Evolutionary conservation across 2,329 filamentous ascomycete genomes (phyloP).

Genomic region (Claviceps sorghi): DNA sequence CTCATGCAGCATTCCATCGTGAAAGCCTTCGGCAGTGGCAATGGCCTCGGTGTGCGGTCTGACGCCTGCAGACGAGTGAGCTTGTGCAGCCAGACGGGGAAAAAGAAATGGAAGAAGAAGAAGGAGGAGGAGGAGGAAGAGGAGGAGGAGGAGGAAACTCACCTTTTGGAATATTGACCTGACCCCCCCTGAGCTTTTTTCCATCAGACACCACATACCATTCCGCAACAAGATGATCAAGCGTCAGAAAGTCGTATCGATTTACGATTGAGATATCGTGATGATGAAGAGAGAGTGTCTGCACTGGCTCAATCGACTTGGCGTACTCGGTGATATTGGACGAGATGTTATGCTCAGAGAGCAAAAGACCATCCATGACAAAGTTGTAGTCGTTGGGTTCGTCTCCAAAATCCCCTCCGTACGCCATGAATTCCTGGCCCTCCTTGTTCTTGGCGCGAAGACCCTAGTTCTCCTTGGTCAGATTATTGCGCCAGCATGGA

Average conservation of each 20-base stretch:
- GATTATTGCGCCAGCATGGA: neutral
- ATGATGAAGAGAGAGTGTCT: slow-evolving; percentile 29
- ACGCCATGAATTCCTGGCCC: slow-evolving; percentile 36
- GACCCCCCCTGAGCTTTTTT: slow-evolving; percentile 16
- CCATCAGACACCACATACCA: slow-evolving; percentile 29
- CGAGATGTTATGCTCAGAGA: slow-evolving; percentile 32
- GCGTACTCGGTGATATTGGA: slow-evolving; percentile 40
- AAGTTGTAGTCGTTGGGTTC: slow-evolving; percentile 45
- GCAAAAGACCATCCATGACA: slow-evolving; percentile 38
- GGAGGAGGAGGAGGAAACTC: slow-evolving; percentile 4
- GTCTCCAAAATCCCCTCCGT: slow-evolving; percentile 49
- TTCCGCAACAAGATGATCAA: slow-evolving; percentile 33
- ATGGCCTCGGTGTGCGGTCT: slow-evolving; percentile 26
- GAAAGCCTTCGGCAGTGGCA: slow-evolving; percentile 19
- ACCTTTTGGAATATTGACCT: slow-evolving; percentile 28
- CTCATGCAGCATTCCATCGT: slow-evolving; percentile 11
- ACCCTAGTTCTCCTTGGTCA: slow-evolving; percentile 11
- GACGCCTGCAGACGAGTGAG: slow-evolving; percentile 17
- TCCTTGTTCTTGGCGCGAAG: slow-evolving; percentile 28
- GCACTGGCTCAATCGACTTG: slow-evolving; percentile 45
- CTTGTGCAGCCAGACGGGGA: neutral
- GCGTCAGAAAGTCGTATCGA: slow-evolving; percentile 37
- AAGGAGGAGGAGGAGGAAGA: neutral
- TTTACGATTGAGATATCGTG: slow-evolving; percentile 33
- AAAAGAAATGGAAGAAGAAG: neutral